phyloP scores from a whole-genome alignment of 2,329 filamentous ascomycete species.

The Colletotrichum endophyticum region DNA sequence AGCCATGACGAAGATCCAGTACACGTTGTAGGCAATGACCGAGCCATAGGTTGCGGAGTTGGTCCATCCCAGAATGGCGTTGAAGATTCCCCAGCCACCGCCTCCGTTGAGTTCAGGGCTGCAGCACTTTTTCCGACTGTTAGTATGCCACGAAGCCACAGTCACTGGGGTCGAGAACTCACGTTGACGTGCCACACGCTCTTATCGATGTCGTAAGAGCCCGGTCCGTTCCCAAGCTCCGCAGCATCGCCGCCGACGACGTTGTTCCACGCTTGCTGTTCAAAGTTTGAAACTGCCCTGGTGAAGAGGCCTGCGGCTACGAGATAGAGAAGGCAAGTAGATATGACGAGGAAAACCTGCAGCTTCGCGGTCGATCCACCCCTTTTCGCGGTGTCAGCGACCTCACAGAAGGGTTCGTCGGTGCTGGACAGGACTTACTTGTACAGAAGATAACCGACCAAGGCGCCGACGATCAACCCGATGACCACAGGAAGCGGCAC shows the following conservation, averaged over 20 bases:
- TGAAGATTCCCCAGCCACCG: slow-evolving; percentile 87
- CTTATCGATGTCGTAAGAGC: slow-evolving; percentile 79
- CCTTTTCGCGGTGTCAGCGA: slow-evolving; percentile 28
- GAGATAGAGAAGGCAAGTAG: slow-evolving; percentile 84
- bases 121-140: slow-evolving; percentile 66
- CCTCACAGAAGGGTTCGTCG: background rate
- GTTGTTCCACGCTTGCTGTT: slow-evolving; percentile 72
- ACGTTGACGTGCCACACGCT: slow-evolving; percentile 86
- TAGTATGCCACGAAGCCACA: background rate
- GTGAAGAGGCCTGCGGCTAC: slow-evolving; percentile 85
- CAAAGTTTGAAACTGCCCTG: slow-evolving; percentile 75
- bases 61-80: slow-evolving; percentile 84
- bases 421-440: slow-evolving; percentile 56
- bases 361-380: slow-evolving; percentile 46
- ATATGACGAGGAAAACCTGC: slow-evolving; percentile 81
- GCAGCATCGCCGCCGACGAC: slow-evolving; percentile 62
- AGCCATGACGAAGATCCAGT: slow-evolving; percentile 77
- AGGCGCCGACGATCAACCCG: slow-evolving; percentile 69
- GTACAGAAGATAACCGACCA: slow-evolving; percentile 79
- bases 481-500: slow-evolving; percentile 80
- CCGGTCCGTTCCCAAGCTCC: slow-evolving; percentile 63
- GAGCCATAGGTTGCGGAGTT: slow-evolving; percentile 90
- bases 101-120: slow-evolving; percentile 75
- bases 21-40: slow-evolving; percentile 85
- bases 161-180: slow-evolving; percentile 36